Evolutionary conservation across 2,329 filamentous ascomycete genomes (phyloP), one percentile per base, ranked within the genome.

Genomic region (Monosporascus sp.): DNA sequence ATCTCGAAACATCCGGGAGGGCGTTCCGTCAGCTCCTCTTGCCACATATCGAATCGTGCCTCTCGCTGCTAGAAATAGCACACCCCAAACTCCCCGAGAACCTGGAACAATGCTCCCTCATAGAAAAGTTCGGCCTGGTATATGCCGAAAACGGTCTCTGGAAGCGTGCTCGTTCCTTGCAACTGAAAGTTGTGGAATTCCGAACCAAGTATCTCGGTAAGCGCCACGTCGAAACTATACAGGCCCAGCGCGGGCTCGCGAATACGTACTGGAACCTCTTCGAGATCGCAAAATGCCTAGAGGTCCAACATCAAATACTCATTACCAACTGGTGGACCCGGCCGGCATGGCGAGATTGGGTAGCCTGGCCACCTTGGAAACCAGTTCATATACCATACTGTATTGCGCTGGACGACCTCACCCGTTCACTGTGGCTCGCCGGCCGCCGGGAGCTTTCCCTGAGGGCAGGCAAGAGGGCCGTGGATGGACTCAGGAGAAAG

Each of bases 91-190:
- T 54, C 7, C 51, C 54, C 4, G 48, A 46, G 39, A 62, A 41
- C n/a, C 53, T 50, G 6, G 53, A 60, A 36, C 55, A 57, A 52
- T 56, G 57, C 3, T 52, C 60, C 17, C 50, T 59, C 31, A 48
- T 59, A 5, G 58, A 64, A 45, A 65, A 53, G 27, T 65, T 66
- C 49, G 62, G 51, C 24, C 54, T 49, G 5, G 59, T 65, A 8
- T 65, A 65, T 51, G 62, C 64, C 17, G 63, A 66, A 50, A 62
- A 59, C 35, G 64, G 63, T 7, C 37, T 59, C 25, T 66, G 64
- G 64, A 59, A 54, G 36, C 57, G 54, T 27, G 62, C 64, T 15
- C 50, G 53, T 18, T 52, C 45, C 9, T 48, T 65, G 18, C 62
- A 63, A 17, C 38, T 50, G 7, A 58, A 56, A 27, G 54, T 54